Percentiles rank a stretch among this genome's conserved stretches.
These are phyloP conservation scores for Aspergillus coremiiformis DNA, from an alignment of 495 filamentous ascomycete species.

Conservation along the genomic window DNA sequence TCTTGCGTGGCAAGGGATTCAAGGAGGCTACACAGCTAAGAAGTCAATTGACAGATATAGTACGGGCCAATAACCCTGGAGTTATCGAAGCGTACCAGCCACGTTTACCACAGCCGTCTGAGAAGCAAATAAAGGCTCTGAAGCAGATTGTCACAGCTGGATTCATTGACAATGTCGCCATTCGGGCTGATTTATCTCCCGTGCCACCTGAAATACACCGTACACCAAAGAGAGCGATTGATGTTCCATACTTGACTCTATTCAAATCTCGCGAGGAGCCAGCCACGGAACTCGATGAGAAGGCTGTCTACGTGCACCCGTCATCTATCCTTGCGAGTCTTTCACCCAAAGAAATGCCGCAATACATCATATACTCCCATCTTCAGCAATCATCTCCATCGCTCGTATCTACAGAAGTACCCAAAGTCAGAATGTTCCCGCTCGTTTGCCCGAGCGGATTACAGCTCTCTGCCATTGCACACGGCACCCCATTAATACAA, in stretches of 20 bases:
- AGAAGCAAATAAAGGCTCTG: conserved; percentile 68
- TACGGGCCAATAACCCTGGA: conserved; percentile 64
- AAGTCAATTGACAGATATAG: conserved; percentile 70
- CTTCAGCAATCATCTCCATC: conserved; percentile 62
- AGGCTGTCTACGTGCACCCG: conserved; percentile 77
- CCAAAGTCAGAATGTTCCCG: conserved; percentile 83
- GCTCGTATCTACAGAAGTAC: conserved; percentile 40
- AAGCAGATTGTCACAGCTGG: conserved; percentile 88
- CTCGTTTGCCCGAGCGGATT: conserved; percentile 67
- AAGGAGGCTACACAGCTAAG: conserved; percentile 79
- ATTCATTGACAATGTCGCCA: conserved; percentile 93
- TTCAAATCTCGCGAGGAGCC: conserved; percentile 56
- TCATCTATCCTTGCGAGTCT: conserved; percentile 68
- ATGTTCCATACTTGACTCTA: conserved; percentile 86
- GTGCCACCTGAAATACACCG: conserved; percentile 60
- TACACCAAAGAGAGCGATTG: conserved; percentile 71
- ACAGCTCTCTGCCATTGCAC: conserved; percentile 72
- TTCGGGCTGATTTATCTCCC: conserved; percentile 79
- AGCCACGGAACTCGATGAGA: conserved; percentile 42
- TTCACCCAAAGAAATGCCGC: conserved; percentile 65
- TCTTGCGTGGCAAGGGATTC: conserved; percentile 77
- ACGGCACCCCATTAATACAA: conserved; percentile 74
- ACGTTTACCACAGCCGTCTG: conserved; percentile 59
- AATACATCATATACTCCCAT: conserved; percentile 81
- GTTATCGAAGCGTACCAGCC: conserved; percentile 51